phyloP scores from a whole-genome alignment of 805 yeast genomes.

The Candida montana region DNA sequence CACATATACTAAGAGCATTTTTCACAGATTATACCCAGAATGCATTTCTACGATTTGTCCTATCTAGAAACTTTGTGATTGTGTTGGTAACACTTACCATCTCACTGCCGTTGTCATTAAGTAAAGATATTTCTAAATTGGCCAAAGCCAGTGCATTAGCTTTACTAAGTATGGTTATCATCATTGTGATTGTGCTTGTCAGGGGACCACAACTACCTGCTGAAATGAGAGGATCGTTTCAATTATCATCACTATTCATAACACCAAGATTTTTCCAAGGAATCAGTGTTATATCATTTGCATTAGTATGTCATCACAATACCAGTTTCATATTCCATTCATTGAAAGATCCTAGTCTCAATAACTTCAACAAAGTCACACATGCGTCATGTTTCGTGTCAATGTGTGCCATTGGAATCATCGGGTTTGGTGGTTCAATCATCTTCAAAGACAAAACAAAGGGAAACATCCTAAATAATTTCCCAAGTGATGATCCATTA shows the following conservation, averaged over 20 bases:
- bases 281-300: slow-evolving; percentile 89
- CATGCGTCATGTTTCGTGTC: slow-evolving; percentile 82
- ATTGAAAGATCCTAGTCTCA: slow-evolving; percentile 66
- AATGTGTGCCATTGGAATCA: slow-evolving; percentile 66
- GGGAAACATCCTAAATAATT: slow-evolving; percentile 86
- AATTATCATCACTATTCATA: slow-evolving; percentile 43
- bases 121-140: slow-evolving; percentile 73
- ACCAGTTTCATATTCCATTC: slow-evolving; percentile 88
- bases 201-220: slow-evolving; percentile 62
- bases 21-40: slow-evolving; percentile 38
- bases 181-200: slow-evolving; percentile 65
- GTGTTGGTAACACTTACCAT: slow-evolving; percentile 61
- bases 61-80: slow-evolving; percentile 68
- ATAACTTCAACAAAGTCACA: slow-evolving; percentile 68
- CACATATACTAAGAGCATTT: slow-evolving; percentile 73
- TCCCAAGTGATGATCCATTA: slow-evolving; percentile 65
- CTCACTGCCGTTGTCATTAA: slow-evolving; percentile 78
- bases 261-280: slow-evolving; percentile 77
- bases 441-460: slow-evolving; percentile 73
- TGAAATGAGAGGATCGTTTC: slow-evolving; percentile 43
- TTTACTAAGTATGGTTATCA: slow-evolving; percentile 73
- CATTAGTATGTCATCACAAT: slow-evolving; percentile 93
- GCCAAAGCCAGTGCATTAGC: slow-evolving; percentile 90
- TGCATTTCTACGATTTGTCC: slow-evolving; percentile 45
- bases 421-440: slow-evolving; percentile 76